Conservation (phyloP, 1,284 basidiomycete genomes). For the Puccinia novopanici region DNA sequence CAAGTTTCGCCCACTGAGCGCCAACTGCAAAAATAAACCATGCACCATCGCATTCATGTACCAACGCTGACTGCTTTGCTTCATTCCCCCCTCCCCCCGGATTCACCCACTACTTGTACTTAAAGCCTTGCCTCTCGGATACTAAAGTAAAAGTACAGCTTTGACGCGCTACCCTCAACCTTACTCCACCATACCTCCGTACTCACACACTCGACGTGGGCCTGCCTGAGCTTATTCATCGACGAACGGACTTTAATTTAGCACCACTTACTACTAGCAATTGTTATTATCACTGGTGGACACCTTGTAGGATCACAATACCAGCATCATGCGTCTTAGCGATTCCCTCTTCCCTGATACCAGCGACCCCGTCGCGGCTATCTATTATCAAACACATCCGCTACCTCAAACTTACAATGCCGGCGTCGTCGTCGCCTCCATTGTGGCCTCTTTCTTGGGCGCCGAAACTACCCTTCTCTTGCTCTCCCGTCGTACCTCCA, state of each 20-base stretch:
- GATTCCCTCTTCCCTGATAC: background rate
- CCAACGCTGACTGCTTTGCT: background rate
- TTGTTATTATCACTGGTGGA: too few relatives aligned
- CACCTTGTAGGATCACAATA: too few relatives aligned
- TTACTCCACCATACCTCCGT: background rate
- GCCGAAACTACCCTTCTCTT: conserved; percentile 46
- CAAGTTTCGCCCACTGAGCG: background rate
- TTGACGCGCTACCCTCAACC: background rate
- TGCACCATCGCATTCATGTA: background rate
- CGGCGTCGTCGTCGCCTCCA: conserved; percentile 32
- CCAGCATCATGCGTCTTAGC: background rate
- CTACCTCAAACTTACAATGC: conserved; percentile 34
- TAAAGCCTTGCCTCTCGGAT: background rate
- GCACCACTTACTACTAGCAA: background rate
- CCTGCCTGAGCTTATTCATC: background rate
- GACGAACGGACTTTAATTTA: background rate
- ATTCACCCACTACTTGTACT: background rate
- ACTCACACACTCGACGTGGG: background rate
- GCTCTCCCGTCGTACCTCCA: conserved; percentile 36
- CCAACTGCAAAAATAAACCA: background rate
- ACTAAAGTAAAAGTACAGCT: background rate
- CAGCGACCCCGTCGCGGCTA: conserved; percentile 28
- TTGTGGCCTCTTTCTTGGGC: conserved; percentile 31
- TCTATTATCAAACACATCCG: conserved; percentile 43
- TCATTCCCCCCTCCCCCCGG: background rate